Base-by-base conservation (phyloP, 2,329 filamentous ascomycete species). In the Xenoacremonium recifei region DNA sequence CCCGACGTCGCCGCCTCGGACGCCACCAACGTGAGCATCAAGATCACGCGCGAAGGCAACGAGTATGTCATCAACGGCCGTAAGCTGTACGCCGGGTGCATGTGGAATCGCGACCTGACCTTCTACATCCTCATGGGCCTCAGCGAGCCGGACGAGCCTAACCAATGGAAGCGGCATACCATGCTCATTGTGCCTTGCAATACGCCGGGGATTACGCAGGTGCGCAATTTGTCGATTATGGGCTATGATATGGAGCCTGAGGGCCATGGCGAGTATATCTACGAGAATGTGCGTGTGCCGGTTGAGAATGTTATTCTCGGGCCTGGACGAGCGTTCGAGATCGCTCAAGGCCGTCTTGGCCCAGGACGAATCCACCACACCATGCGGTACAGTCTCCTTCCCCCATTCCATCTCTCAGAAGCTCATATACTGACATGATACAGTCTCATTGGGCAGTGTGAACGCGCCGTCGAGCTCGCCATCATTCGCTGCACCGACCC, bases 21-120 rank as follows among this genome's bases (percentile, higher is more conserved):
- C 72, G 90, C 90, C 7, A 91, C 81, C 42, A 96, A 96, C 63
- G 93, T 93, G 50, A 75, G 88, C 64, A 75, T 96, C 62, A 77
- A 75, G 42, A 95, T 96, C 64, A 77, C 71, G 53, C 79, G 77
- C 46, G 87, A 95, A 46, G 90, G 89, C 3, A 80, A 91, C 57
- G 80, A 89, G 53, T 95, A 89, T 60, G 80, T 96, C 17, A 75
- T 96, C 38, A 95, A 95, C 61, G 90, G 90, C 45, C 51, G 90
- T 80, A 96, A 96, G 87, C 95, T 91, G 87, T 96, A 90, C 89
- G 91, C 87, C 29, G 92, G 87, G 48, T 91, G 90, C 50, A 88
- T 89, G 23, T 91, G 90, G 46, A 90, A 96, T 68, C 85, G 85
- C 49, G 80, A 89, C 59, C 95, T 91, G 73, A 79, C 86, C 65